Conservation (phyloP, 768 basidiomycete genomes). For the Russula emetica region DNA sequence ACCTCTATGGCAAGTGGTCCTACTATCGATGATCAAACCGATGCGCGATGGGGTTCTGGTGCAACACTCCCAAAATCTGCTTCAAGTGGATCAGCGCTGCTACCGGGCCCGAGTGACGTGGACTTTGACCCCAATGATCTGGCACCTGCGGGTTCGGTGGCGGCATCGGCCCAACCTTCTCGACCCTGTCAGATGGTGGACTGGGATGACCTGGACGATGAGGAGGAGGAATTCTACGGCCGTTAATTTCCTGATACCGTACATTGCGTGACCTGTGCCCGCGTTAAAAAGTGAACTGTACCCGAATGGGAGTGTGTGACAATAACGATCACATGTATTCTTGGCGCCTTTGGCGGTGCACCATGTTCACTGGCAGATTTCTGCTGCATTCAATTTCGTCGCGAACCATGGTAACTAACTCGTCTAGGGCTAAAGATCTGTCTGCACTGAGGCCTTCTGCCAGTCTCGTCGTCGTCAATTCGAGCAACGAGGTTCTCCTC, state of each 20-base stretch:
- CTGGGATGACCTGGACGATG: conserved; percentile 22
- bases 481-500: conserved; percentile 61
- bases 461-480: conserved; percentile 61
- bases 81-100: not conserved
- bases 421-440: conserved; percentile 13
- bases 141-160: conserved; percentile 5
- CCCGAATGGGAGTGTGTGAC: not conserved
- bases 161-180: not conserved
- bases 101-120: conserved; percentile 3
- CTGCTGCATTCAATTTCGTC: not conserved
- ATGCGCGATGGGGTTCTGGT: conserved; percentile 16
- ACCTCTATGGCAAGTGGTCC: conserved; percentile 21
- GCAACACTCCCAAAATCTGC: not conserved
- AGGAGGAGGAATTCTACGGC: conserved; percentile 15
- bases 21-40: conserved; percentile 24
- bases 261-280: not conserved
- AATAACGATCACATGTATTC: not conserved
- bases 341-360: not conserved
- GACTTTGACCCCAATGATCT: conserved; percentile 27
- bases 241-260: conserved; percentile 4
- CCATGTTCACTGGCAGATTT: not conserved
- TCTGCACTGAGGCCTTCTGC: conserved; percentile 55
- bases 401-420: conserved; percentile 11
- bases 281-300: not conserved
- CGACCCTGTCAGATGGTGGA: conserved; percentile 3